phyloP scores from a whole-genome alignment of 768 basidiomycete species.

The Guyanaporus albipodus region DNA sequence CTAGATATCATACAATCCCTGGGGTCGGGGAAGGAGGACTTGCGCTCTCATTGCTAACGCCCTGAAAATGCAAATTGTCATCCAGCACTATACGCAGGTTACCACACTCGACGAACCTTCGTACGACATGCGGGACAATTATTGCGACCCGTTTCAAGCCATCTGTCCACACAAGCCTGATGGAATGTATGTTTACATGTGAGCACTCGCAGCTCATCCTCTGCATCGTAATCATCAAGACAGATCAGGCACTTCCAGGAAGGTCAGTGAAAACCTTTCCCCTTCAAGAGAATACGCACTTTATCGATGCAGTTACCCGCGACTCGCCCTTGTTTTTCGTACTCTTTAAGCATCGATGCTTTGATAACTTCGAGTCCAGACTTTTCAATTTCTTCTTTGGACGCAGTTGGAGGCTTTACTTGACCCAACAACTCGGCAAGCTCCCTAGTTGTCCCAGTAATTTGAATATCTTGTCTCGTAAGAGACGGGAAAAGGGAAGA shows the following conservation, averaged over 20 bases:
- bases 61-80: conserved; percentile 9
- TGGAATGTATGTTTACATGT: conserved; percentile 90
- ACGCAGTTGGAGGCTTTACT: conserved; percentile 77
- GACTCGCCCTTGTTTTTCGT: conserved; percentile 60
- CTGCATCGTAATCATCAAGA: conserved; percentile 75
- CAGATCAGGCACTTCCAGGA: conserved; percentile 74
- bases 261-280: not conserved
- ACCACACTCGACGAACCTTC: conserved; percentile 43
- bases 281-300: conserved; percentile 42
- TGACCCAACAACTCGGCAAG: conserved; percentile 81
- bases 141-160: conserved; percentile 82
- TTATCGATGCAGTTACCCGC: conserved; percentile 75
- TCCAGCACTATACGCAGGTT: not conserved
- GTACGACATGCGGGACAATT: conserved; percentile 91
- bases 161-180: conserved; percentile 80
- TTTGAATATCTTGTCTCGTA: not conserved
- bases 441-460: conserved; percentile 43
- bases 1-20: conserved; percentile 8
- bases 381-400: conserved; percentile 80
- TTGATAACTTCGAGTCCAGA: conserved; percentile 78
- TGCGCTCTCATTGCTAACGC: conserved; percentile 22
- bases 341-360: conserved; percentile 42
- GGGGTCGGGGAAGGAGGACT: conserved; percentile 7
- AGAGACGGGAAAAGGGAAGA: conserved; percentile 8
- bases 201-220: conserved; percentile 79